phyloP scores from a whole-genome alignment of 768 basidiomycete species.

The Mrakia gelida region DNA sequence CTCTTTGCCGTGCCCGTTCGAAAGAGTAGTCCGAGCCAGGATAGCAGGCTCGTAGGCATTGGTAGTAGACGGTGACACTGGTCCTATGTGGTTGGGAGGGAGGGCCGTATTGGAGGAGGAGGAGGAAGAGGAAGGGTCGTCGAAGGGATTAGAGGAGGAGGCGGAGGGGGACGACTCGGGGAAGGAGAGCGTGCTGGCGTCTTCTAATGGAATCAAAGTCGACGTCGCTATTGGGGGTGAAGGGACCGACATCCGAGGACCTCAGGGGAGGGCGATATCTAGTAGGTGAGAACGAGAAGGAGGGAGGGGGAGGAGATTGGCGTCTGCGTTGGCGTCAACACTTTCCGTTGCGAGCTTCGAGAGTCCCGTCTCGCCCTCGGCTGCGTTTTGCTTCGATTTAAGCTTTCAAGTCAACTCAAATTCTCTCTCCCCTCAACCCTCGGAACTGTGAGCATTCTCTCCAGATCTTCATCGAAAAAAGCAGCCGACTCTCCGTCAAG shows the following conservation, averaged over 20 bases:
- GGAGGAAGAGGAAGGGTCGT: background rate
- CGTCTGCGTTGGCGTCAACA: background rate
- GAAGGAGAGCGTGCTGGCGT: constrained; percentile 1
- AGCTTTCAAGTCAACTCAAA: no score
- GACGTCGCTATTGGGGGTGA: background rate
- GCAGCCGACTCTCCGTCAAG: no score
- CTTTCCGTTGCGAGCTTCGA: no score
- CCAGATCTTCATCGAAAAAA: no score
- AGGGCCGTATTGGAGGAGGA: background rate
- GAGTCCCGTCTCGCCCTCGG: no score
- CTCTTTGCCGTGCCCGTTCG: background rate
- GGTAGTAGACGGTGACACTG: background rate
- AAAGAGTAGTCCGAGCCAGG: background rate
- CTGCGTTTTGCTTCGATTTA: no score
- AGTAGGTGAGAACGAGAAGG: background rate
- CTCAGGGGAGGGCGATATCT: background rate
- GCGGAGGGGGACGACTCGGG: background rate
- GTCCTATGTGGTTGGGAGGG: background rate
- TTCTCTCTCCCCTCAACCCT: no score
- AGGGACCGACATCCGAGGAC: background rate
- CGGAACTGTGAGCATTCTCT: no score
- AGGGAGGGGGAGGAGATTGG: background rate
- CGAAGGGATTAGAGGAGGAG: background rate
- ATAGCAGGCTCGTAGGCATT: background rate
- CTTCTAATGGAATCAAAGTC: background rate